Conservation (phyloP, 179 eudicot species). For the Camellia oleifera region DNA sequence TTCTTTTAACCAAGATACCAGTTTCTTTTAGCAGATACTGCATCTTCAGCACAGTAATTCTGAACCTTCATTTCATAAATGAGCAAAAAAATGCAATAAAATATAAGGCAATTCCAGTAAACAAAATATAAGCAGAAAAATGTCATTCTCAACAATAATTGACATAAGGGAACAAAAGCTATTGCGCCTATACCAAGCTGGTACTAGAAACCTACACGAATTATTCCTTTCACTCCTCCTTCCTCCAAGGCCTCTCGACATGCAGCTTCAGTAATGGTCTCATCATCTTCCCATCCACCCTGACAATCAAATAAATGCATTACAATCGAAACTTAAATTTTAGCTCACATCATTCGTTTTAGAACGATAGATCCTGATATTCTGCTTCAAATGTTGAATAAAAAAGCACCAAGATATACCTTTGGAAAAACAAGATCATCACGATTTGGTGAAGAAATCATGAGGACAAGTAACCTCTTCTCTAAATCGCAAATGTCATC, state of each 20-base stretch:
- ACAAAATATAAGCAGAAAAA: not conserved
- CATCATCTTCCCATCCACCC: constrained; percentile 64
- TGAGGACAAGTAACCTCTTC: constrained; percentile 39
- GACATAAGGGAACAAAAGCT: not conserved
- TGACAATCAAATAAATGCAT: constrained; percentile 2
- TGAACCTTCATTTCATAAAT: not conserved
- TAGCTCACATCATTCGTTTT: not conserved
- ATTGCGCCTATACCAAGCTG: not conserved
- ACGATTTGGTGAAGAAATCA: constrained; percentile 46
- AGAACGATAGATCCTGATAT: not conserved
- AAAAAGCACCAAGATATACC: constrained; percentile 21
- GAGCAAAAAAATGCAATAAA: not conserved
- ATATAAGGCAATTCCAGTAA: not conserved
- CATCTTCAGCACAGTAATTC: not conserved
- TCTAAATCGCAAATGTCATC: constrained; percentile 13
- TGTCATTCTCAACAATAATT: not conserved
- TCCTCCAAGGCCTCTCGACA: constrained; percentile 55
- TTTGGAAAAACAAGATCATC: constrained; percentile 54
- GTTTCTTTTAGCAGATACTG: not conserved
- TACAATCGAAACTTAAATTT: not conserved
- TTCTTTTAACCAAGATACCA: not conserved
- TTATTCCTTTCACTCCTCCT: constrained; percentile 46
- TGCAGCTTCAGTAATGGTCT: constrained; percentile 49
- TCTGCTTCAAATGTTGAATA: not conserved
- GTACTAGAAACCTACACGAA: constrained; percentile 30